Evolutionary conservation across 2,329 filamentous ascomycete species (phyloP).

Genomic region (Bretziella fagacearum): DNA sequence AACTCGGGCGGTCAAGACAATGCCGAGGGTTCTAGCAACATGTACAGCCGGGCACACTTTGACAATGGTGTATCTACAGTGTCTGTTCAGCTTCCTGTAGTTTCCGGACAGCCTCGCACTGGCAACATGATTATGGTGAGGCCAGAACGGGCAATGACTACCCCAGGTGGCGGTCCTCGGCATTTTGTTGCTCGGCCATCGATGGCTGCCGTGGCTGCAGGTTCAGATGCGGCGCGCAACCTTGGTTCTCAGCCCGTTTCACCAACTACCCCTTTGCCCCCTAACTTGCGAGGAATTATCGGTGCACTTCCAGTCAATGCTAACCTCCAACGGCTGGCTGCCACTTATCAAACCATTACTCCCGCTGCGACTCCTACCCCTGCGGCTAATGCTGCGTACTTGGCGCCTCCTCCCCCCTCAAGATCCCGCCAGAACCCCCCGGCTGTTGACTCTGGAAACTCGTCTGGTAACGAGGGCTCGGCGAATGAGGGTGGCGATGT

Average conservation of each 20-base stretch:
- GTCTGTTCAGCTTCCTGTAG: conserved; percentile 7
- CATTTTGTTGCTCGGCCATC: neutral
- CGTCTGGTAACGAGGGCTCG: conserved; percentile 64
- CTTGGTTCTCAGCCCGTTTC: conserved; percentile 12
- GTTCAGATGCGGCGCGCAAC: neutral
- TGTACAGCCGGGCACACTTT: conserved; percentile 11
- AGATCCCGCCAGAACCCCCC: conserved; percentile 30
- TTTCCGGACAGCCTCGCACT: conserved; percentile 12
- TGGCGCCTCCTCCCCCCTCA: conserved; percentile 31
- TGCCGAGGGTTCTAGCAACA: conserved; percentile 1
- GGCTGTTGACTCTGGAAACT: conserved; percentile 60
- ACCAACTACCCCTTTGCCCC: conserved; percentile 11
- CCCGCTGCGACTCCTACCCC: conserved; percentile 72
- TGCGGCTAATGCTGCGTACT: conserved; percentile 37
- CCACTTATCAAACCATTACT: conserved; percentile 14
- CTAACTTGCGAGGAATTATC: conserved; percentile 20
- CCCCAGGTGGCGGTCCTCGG: conserved; percentile 7
- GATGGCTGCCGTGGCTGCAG: conserved; percentile 4
- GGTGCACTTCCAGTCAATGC: neutral
- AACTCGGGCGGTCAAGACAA: neutral
- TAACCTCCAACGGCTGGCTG: conserved; percentile 26
- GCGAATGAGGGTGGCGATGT: conserved; percentile 63
- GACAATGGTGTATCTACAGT: conserved; percentile 12
- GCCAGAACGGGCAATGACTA: conserved; percentile 13
- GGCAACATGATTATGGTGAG: conserved; percentile 1